Evolutionary conservation across 192 early-diverging fungal species (phyloP), one percentile per base, ranked within the genome.

Genomic region (Coemansia sp.): DNA sequence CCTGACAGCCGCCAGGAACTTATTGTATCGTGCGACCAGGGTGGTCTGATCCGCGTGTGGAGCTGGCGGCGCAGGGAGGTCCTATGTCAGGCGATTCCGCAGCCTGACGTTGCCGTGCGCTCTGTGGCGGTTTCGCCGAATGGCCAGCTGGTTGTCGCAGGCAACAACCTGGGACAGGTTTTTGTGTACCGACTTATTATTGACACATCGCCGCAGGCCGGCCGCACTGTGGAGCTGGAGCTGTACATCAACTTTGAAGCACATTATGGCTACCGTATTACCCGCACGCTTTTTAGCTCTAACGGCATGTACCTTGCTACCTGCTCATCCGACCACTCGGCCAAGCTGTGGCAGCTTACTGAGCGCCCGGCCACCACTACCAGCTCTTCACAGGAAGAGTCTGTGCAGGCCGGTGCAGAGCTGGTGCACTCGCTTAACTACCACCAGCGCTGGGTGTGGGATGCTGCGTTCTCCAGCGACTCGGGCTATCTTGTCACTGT

Each of bases 361-460:
- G 81, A 78, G 52, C 52, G 69, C 33, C 53, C 56, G 17, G 31
- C 58, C 2, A 54, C 64, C 8, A 63, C 63, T 4, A 19, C 62
- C 10, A 53, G 50, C 8, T 64, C 71, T 20, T 31, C 57, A 20
- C 30, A 57, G 20, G 75, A 78, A 5, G 72, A 72, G 32, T 23
- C 59, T 3, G 51, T 63, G 10, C 69, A 67, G 53, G 61, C 72
- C 0, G 70, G 70, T 5, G 75, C 73, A 2, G 76, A 67, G 50
- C 64, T 78, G 22, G 66, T 78, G 50, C 76, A 78, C 53, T 36
- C 59, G 54, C 67, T 83, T 0, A 39, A 30, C 11, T 75, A 83
- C 59, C 81, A 83, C 71, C 52, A 65, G 17, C 64, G 75, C 39
- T 83, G 81, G 81, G 81, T 83, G 22, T 83, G 81, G 81, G 81